Conservation (phyloP, 2,329 filamentous ascomycete species). For the Xylaria sp. region DNA sequence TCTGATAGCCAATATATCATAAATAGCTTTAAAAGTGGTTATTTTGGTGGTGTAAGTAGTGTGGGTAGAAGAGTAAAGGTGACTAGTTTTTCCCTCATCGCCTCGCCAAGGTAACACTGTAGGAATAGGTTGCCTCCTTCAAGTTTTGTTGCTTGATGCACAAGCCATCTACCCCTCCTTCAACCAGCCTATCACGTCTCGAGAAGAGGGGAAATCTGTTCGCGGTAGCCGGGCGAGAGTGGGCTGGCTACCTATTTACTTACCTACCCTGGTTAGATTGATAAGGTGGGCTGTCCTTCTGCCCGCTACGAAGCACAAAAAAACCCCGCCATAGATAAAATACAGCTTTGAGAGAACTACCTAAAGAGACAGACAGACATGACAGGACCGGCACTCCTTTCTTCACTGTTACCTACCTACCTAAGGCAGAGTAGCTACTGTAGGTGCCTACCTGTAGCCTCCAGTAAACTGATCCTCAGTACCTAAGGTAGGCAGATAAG, state of each 20-base stretch:
- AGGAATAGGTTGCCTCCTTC: slow-evolving; percentile 20
- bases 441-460: too few species aligned
- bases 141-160: slow-evolving; percentile 25
- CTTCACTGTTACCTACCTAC: neutral
- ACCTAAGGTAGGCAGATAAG: too few species aligned
- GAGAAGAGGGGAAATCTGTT: slow-evolving; percentile 23
- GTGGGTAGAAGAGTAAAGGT: too few species aligned
- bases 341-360: slow-evolving; percentile 26
- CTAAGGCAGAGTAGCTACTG: neutral
- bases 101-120: neutral
- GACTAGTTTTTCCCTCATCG: too few species aligned
- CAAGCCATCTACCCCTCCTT: slow-evolving; percentile 38
- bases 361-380: neutral
- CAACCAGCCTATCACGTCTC: slow-evolving; percentile 33
- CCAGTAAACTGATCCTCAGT: too few species aligned
- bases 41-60: too few species aligned
- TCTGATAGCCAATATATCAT: too few species aligned
- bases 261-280: neutral
- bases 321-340: slow-evolving; percentile 47
- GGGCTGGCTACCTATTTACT: slow-evolving; percentile 15
- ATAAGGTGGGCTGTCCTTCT: slow-evolving; percentile 17
- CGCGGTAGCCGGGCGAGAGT: slow-evolving; percentile 37
- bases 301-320: slow-evolving; percentile 43
- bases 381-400: slow-evolving; percentile 2
- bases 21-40: too few species aligned